Evolutionary conservation across 1,284 basidiomycete species (phyloP), one percentile per base, ranked within the genome.

Genomic region (Puccinia novopanici): DNA sequence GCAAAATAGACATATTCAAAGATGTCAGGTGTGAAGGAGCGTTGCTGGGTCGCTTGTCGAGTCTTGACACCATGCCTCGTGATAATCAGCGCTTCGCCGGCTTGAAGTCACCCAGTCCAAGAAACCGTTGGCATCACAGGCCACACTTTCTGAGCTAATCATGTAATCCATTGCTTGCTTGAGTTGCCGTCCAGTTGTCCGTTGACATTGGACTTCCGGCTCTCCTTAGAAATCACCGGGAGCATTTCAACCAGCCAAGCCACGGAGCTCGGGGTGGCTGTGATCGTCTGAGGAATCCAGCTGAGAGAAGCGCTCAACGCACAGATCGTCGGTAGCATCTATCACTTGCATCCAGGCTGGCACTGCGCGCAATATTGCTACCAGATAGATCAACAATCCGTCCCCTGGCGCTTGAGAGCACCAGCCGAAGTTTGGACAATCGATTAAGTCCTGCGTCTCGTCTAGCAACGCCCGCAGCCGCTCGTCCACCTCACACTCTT

Each of bases 1-100:
- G 97, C 95, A 86, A 99, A 95, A 88, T 99, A 99, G 82, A 99
- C 96, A 84, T 91, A 98, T 89, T 99, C 97, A 85, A 99, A 99
- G 84, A 99, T 98, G 87, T 99, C 97, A n/a, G 97, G 97, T 0
- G 95, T 92, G 85, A 96, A 96, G 0, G 89, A 89, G 17, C 90
- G 89, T 2, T 91, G 89, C 37, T 89, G 87, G 13, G 89, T 89
- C 61, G 94, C 91, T 84, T 92, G 90, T 34, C 93, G 90, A 71
- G 92, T 89, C 10, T 90, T 89, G 75, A 95, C 89, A 68, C 89
- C 88, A 75, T 88, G 89, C 42, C 81, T 65, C 70, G 93, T 90
- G 17, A 95, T 98, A 85, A 98, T 94, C 81, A 99, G 88, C 22
- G 96, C 95, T 87, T 99, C 84, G 90, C 95, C 94, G 95, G 94